phyloP scores from a whole-genome alignment of 352 stramenopile genomes.

The Globisporangium perplexum region DNA sequence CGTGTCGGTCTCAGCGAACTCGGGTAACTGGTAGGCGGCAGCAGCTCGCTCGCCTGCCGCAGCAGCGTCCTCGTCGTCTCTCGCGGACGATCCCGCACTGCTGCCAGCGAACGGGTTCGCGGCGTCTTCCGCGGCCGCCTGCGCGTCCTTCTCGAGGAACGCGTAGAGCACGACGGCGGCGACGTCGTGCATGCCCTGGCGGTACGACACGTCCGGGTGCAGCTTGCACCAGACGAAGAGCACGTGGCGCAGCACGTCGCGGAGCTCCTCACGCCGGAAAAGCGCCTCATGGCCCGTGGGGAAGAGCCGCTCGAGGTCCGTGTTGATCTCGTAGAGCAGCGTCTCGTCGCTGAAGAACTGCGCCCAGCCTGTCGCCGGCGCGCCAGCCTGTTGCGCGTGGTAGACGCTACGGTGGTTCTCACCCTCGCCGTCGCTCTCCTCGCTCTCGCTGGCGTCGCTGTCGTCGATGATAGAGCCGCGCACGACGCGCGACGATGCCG shows the following conservation, averaged over 20 bases:
- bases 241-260: slow-evolving; percentile 62
- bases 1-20: slow-evolving; percentile 50
- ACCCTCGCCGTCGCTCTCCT: slow-evolving; percentile 2
- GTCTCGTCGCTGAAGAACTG: slow-evolving; percentile 70
- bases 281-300: slow-evolving; percentile 66
- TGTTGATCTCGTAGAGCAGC: slow-evolving; percentile 79
- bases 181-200: slow-evolving; percentile 84
- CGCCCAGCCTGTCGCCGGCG: slow-evolving; percentile 23
- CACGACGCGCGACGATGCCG: neutral
- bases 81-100: neutral
- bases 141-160: slow-evolving; percentile 24
- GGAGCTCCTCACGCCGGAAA: slow-evolving; percentile 66
- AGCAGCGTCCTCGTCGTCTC: neutral
- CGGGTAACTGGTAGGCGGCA: slow-evolving; percentile 19
- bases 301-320: slow-evolving; percentile 69
- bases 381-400: neutral
- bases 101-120: slow-evolving; percentile 16
- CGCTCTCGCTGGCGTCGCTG: slow-evolving; percentile 10
- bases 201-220: slow-evolving; percentile 76
- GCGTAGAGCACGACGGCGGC: slow-evolving; percentile 73
- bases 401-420: neutral
- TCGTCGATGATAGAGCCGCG: slow-evolving; percentile 16
- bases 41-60: neutral
- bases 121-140: neutral
- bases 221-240: slow-evolving; percentile 83